These are phyloP conservation scores for Pseudopithomyces chartarum DNA, from an alignment of 2,329 filamentous ascomycete species.

Conservation along the genomic window DNA sequence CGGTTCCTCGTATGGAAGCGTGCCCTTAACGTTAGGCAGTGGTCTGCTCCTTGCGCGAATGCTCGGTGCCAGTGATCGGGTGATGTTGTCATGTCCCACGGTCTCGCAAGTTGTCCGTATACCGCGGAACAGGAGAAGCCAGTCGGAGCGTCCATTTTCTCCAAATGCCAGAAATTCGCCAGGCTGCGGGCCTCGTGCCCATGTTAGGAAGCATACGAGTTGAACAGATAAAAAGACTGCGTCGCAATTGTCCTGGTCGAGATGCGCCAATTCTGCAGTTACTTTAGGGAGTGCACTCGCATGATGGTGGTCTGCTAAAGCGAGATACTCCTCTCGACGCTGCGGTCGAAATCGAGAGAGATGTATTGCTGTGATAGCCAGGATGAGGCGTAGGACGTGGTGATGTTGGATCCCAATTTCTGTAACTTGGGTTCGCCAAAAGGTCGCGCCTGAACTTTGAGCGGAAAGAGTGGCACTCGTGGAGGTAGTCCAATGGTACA, in stretches of 20 bases:
- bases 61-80: slow-evolving; percentile 14
- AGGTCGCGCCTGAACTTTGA: slow-evolving; percentile 16
- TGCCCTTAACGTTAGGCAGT: slow-evolving; percentile 13
- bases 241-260: slow-evolving; percentile 27
- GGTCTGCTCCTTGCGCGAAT: slow-evolving; percentile 13
- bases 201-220: slow-evolving; percentile 30
- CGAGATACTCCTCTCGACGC: slow-evolving; percentile 21
- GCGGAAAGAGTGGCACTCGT: slow-evolving; percentile 28
- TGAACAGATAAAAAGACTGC: slow-evolving; percentile 30
- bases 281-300: slow-evolving; percentile 23
- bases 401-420: slow-evolving; percentile 24
- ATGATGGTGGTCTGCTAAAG: slow-evolving; percentile 28
- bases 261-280: slow-evolving; percentile 24
- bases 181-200: slow-evolving; percentile 29
- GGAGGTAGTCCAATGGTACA: slow-evolving; percentile 32
- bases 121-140: slow-evolving; percentile 38
- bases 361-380: slow-evolving; percentile 33
- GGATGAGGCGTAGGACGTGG: slow-evolving; percentile 27
- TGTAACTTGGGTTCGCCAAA: slow-evolving; percentile 23
- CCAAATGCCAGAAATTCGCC: slow-evolving; percentile 38
- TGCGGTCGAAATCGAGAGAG: slow-evolving; percentile 26
- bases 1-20: slow-evolving; percentile 23
- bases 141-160: slow-evolving; percentile 28
- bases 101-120: slow-evolving; percentile 28
- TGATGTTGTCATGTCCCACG: slow-evolving; percentile 10